Evolutionary conservation across 2,329 filamentous ascomycete genomes (phyloP).

Genomic region (Fusarium sp.): DNA sequence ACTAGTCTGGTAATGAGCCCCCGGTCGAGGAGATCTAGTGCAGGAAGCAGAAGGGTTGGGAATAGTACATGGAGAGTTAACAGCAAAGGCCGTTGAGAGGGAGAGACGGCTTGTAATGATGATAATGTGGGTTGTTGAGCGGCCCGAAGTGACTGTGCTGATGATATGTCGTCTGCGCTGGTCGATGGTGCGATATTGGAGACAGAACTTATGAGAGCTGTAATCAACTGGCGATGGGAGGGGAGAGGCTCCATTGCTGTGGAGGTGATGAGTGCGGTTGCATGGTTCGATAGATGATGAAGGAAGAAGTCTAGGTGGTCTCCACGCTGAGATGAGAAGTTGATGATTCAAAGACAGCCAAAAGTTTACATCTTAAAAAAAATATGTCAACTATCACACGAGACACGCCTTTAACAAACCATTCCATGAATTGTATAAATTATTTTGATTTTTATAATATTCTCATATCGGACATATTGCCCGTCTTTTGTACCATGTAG

Average conservation of each 20-base stretch:
- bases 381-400: neutral
- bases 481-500: constrained; percentile 12
- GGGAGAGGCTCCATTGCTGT: constrained; percentile 42
- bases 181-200: constrained; percentile 27
- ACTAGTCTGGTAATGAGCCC: constrained; percentile 71
- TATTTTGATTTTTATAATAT: constrained; percentile 9
- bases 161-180: neutral
- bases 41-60: constrained; percentile 82
- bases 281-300: constrained; percentile 13
- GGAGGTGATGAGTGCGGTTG: neutral
- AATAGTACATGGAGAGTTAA: constrained; percentile 87
- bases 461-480: neutral
- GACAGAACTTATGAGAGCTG: constrained; percentile 60
- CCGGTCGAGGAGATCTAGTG: constrained; percentile 88
- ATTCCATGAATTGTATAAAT: constrained; percentile 3
- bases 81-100: constrained; percentile 66
- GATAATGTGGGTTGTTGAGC: constrained; percentile 31
- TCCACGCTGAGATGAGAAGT: constrained; percentile 4
- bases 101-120: constrained; percentile 30
- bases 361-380: neutral
- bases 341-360: neutral
- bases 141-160: constrained; percentile 11
- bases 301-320: neutral
- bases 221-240: constrained; percentile 59
- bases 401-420: neutral